Percentiles rank a stretch among this genome's conserved stretches.
These are phyloP conservation scores for Talaromyces sp. DNA, from an alignment of 2,329 filamentous ascomycete genomes.

Conservation along the genomic window DNA sequence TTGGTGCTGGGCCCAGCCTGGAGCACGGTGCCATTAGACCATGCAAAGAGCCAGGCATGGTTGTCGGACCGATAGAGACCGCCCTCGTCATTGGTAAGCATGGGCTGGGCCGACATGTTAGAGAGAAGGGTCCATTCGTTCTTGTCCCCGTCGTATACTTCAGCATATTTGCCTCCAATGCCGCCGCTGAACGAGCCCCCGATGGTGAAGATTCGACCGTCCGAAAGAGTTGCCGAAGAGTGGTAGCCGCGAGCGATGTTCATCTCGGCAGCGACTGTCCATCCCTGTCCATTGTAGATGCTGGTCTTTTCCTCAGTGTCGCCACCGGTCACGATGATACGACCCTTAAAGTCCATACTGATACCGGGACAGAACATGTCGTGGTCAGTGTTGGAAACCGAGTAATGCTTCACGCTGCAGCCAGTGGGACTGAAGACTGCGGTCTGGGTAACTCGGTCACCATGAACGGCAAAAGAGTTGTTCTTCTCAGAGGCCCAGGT, in stretches of 20 bases:
- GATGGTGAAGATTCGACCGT: constrained; percentile 54
- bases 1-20: constrained; percentile 50
- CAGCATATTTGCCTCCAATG: constrained; percentile 49
- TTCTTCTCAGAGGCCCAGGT: constrained; percentile 10
- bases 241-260: constrained; percentile 50
- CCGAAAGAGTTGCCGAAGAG: constrained; percentile 44
- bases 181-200: constrained; percentile 54
- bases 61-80: constrained; percentile 45
- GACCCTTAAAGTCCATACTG: constrained; percentile 43
- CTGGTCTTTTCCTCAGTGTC: constrained; percentile 45
- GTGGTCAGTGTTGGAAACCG: constrained; percentile 10
- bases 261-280: constrained; percentile 40
- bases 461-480: constrained; percentile 6
- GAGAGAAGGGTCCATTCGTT: constrained; percentile 45
- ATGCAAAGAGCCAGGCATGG: constrained; percentile 51
- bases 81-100: constrained; percentile 44
- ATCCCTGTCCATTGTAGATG: constrained; percentile 41
- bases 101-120: constrained; percentile 41
- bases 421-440: constrained; percentile 9
- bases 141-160: constrained; percentile 45
- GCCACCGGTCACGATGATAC: constrained; percentile 52
- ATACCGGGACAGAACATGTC: constrained; percentile 40
- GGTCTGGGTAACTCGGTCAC: constrained; percentile 10
- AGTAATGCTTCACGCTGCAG: constrained; percentile 5
- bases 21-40: constrained; percentile 46